Base-by-base conservation (phyloP, 805 yeast genomes). In the Lachancea meyersii region DNA sequence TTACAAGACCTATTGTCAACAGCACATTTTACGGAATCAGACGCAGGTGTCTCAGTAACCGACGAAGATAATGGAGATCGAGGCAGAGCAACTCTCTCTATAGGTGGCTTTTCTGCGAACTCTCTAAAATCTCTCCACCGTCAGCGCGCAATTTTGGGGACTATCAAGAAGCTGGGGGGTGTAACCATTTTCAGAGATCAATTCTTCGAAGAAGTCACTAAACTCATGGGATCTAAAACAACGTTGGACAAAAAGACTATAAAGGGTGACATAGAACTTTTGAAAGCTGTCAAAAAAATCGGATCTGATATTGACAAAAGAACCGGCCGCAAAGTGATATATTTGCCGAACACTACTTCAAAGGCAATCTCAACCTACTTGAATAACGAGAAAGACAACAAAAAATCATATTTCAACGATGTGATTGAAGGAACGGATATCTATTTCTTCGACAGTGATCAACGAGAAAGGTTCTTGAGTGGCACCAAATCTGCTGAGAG, bases 161-260 rank as follows among this genome's bases (percentile, higher is more conserved):
- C 76, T 8, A 48, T 79, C 4, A 58, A 63, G 5, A 68, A 71
- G 22, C 52, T 65, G 22, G 68, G 68, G 13, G 82, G 81, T 13
- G 72, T 75, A 2, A 49, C 69, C 4, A 66, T 67, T 21, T 63
- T 74, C 1, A 72, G 75, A n/a, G 54, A 51, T 13, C 61, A 56
- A 8, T 62, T 80, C 27, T 54, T 66, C 30, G 65, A 63, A 8
- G 58, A 53, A 4, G 50, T 80, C 1, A 68, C 76, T n/a, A 67
- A 63, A 3, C 50, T 48, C 14, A 48, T 73, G 48, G 71, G 71
- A 0, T 66, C 73, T 11, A 59, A 58, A 1, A 65, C 64, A 3
- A 39, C 54, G 8, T 36, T 79, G 14, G 89, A 82, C 50, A 70
- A 75, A 26, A 72, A 70, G 40, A 82, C 89, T 0, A 52, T 76